phyloP scores from a whole-genome alignment of 768 basidiomycete species.

The Pleurotus tuoliensis region DNA sequence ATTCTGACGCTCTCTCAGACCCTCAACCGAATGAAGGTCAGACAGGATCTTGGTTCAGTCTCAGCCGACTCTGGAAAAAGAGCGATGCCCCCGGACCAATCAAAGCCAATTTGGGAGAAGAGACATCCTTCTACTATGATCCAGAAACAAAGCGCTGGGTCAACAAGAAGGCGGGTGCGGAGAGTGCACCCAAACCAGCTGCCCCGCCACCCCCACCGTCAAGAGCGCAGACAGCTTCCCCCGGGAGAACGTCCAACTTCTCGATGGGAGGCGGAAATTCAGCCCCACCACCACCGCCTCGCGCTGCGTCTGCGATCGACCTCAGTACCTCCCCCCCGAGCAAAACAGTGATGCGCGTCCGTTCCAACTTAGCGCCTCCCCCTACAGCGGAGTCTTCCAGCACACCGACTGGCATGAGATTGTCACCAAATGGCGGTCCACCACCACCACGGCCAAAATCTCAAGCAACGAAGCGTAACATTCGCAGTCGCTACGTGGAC shows the following conservation, averaged over 20 bases:
- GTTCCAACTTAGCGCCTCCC: slow-evolving; percentile 61
- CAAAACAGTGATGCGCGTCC: slow-evolving; percentile 51
- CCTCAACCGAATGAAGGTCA: slow-evolving; percentile 25
- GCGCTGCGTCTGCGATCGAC: slow-evolving; percentile 61
- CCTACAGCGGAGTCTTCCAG: slow-evolving; percentile 40
- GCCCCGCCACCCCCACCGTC: slow-evolving; percentile 74
- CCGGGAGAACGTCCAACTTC: slow-evolving; percentile 42
- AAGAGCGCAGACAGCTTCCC: slow-evolving; percentile 83
- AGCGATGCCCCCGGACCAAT: slow-evolving; percentile 67
- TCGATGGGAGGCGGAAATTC: slow-evolving; percentile 13
- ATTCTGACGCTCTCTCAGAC: slow-evolving; percentile 7
- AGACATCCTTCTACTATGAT: slow-evolving; percentile 89
- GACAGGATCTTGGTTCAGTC: slow-evolving; percentile 70
- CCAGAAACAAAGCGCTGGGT: slow-evolving; percentile 96
- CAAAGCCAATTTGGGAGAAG: slow-evolving; percentile 90
- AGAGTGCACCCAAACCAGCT: slow-evolving; percentile 50
- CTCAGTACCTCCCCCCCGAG: slow-evolving; percentile 47
- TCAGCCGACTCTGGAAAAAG: slow-evolving; percentile 79
- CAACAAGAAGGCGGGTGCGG: slow-evolving; percentile 76
- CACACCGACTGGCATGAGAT: slow-evolving; percentile 42
- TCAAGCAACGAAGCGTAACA: slow-evolving; percentile 67
- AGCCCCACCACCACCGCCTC: slow-evolving; percentile 37
- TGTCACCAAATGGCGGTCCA: slow-evolving; percentile 46
- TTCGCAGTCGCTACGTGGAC: slow-evolving; percentile 85
- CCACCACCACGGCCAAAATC: slow-evolving; percentile 53